phyloP scores from a whole-genome alignment of 2,329 filamentous ascomycete genomes.

The Aspergillus floridensis region DNA sequence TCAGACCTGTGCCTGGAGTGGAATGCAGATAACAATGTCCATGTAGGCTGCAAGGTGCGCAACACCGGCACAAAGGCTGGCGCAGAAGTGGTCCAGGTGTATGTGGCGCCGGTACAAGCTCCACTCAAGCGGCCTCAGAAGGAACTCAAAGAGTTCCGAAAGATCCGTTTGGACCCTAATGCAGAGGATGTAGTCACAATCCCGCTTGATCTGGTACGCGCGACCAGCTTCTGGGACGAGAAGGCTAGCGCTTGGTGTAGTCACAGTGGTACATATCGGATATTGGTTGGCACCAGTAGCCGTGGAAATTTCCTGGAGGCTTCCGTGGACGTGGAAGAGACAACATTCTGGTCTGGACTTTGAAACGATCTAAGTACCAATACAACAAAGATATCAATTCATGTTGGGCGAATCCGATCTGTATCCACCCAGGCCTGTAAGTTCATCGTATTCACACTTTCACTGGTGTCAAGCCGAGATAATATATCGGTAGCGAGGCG shows the following conservation, averaged over 20 bases:
- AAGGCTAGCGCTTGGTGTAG: slow-evolving; percentile 1
- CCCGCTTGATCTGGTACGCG: neutral
- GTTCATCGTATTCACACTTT: slow-evolving; percentile 14
- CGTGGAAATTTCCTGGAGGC: neutral
- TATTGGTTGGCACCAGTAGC: slow-evolving; percentile 2
- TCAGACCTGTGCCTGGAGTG: slow-evolving; percentile 36
- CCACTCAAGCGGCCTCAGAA: slow-evolving; percentile 33
- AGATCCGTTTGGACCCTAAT: slow-evolving; percentile 58
- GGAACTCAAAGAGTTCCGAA: slow-evolving; percentile 62
- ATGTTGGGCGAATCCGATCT: neutral
- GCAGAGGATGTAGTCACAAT: slow-evolving; percentile 49
- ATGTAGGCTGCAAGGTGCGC: neutral
- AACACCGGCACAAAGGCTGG: slow-evolving; percentile 53
- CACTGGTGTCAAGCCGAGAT: slow-evolving; percentile 16
- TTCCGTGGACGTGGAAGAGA: neutral
- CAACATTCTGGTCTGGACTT: slow-evolving; percentile 3
- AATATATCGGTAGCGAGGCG: slow-evolving; percentile 12
- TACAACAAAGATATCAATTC: neutral
- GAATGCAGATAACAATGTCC: slow-evolving; percentile 14
- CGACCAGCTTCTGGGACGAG: slow-evolving; percentile 11
- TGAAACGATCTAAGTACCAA: neutral
- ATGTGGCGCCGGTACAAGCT: slow-evolving; percentile 25
- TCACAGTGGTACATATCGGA: neutral
- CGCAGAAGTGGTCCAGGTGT: slow-evolving; percentile 53
- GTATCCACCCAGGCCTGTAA: slow-evolving; percentile 7